Conservation (phyloP, 176 grass and related monocot genomes). For the Bonia amplexicaulis region DNA sequence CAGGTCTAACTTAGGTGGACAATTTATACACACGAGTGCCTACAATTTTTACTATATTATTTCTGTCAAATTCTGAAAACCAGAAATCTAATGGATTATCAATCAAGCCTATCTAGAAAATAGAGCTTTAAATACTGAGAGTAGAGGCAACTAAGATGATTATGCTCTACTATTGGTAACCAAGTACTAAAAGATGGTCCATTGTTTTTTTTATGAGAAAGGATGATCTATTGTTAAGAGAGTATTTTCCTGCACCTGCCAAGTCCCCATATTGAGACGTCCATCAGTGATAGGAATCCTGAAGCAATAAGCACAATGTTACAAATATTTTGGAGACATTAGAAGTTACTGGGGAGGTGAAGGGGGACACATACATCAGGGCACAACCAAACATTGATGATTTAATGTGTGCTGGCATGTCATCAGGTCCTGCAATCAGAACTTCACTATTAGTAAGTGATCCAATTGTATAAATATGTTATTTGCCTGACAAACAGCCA, state of each 20-base stretch:
- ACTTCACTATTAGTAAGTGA: conserved; percentile 26
- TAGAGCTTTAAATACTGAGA: not conserved
- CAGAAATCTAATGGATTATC: not conserved
- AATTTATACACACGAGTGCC: not conserved
- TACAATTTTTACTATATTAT: not conserved
- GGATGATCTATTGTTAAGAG: not conserved
- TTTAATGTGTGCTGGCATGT: conserved; percentile 99
- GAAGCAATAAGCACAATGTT: conserved; percentile 24
- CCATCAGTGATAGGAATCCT: conserved; percentile 91
- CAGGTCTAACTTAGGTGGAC: not conserved
- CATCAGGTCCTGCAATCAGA: conserved; percentile 75
- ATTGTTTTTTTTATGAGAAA: not conserved
- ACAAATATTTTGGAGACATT: conserved; percentile 3
- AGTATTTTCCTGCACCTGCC: conserved; percentile 54
- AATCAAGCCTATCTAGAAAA: not conserved
- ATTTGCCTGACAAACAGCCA: not conserved
- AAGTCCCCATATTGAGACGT: conserved; percentile 89
- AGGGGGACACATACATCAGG: conserved; percentile 50
- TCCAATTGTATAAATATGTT: conserved; percentile 13
- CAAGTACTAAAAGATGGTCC: not conserved
- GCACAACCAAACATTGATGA: conserved; percentile 96
- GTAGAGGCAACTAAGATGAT: not conserved
- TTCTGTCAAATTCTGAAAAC: not conserved
- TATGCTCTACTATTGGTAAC: not conserved
- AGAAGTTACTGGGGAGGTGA: not conserved